Conservation (phyloP, 768 basidiomycete species). For the Glaciozyma martinii region DNA sequence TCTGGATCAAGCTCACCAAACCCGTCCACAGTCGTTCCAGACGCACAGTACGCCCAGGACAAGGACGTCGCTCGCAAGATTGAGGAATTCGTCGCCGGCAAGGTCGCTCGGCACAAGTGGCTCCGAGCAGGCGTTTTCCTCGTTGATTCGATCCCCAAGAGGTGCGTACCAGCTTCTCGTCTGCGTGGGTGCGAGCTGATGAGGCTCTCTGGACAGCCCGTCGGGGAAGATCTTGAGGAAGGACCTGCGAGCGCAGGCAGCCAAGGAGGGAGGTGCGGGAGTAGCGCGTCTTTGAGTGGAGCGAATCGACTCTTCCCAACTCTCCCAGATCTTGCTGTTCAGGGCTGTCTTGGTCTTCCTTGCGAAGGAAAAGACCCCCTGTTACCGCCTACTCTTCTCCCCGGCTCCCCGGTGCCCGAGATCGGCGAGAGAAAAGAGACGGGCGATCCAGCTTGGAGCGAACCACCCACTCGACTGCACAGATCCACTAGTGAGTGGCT, state of each 20-base stretch:
- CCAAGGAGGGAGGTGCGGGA: conserved; percentile 44
- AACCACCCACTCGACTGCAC: too few species aligned
- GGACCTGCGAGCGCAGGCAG: conserved; percentile 60
- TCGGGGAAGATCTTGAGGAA: conserved; percentile 80
- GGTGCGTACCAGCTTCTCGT: conserved; percentile 41
- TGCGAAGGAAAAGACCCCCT: too few species aligned
- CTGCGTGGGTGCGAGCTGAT: not conserved
- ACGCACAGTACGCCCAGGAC: not conserved
- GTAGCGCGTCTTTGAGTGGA: too few species aligned
- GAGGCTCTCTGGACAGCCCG: conserved; percentile 46
- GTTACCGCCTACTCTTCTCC: too few species aligned
- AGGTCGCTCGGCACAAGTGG: conserved; percentile 29
- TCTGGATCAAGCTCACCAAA: not conserved
- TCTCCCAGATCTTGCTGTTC: too few species aligned
- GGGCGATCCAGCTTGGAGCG: too few species aligned
- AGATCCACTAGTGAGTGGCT: too few species aligned
- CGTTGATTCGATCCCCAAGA: conserved; percentile 27
- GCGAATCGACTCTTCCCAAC: too few species aligned
- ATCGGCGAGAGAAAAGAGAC: too few species aligned
- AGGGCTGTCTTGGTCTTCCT: too few species aligned
- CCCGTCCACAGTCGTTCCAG: conserved; percentile 6
- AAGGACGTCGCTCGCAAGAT: conserved; percentile 12
- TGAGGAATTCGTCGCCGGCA: conserved; percentile 16
- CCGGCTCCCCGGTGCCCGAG: too few species aligned
- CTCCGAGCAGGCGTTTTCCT: conserved; percentile 27